Conservation (phyloP, 768 basidiomycete genomes). For the Mycena haematopus region DNA sequence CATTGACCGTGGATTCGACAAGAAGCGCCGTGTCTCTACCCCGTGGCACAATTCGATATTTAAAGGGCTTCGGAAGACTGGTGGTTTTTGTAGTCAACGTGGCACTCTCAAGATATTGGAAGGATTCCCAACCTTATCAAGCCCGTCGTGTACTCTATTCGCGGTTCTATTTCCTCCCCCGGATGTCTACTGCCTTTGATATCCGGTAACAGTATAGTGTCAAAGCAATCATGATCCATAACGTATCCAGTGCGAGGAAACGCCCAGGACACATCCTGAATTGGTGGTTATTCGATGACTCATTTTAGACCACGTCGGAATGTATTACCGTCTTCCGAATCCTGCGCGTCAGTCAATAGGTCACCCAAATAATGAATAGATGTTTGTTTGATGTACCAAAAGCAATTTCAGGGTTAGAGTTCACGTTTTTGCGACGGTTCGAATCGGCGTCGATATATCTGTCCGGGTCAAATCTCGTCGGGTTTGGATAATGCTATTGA, state of each 20-base stretch:
- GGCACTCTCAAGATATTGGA: background rate
- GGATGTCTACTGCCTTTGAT: slow-evolving; percentile 41
- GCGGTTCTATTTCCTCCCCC: slow-evolving; percentile 37
- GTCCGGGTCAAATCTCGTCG: slow-evolving; percentile 55
- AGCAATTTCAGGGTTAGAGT: slow-evolving; percentile 24
- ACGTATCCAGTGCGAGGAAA: slow-evolving; percentile 49
- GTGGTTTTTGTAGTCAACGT: background rate
- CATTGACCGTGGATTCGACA: slow-evolving; percentile 2
- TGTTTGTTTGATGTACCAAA: slow-evolving; percentile 5
- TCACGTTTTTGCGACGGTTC: slow-evolving; percentile 21
- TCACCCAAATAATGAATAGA: background rate
- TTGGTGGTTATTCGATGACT: background rate
- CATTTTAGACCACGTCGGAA: background rate
- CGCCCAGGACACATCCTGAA: slow-evolving; percentile 54
- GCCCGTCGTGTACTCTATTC: slow-evolving; percentile 47
- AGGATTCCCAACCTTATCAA: slow-evolving; percentile 46
- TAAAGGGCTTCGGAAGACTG: slow-evolving; percentile 16
- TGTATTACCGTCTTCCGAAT: slow-evolving; percentile 25
- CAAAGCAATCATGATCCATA: slow-evolving; percentile 54
- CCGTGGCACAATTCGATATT: slow-evolving; percentile 11
- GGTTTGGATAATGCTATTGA: slow-evolving; percentile 47
- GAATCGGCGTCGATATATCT: slow-evolving; percentile 44
- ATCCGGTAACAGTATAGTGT: slow-evolving; percentile 52
- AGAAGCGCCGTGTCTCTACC: background rate
- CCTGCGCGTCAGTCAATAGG: background rate